Evolutionary conservation across 805 yeast species (phyloP), one percentile per base, ranked within the genome.

Genomic region (Babjeviella inositovora): DNA sequence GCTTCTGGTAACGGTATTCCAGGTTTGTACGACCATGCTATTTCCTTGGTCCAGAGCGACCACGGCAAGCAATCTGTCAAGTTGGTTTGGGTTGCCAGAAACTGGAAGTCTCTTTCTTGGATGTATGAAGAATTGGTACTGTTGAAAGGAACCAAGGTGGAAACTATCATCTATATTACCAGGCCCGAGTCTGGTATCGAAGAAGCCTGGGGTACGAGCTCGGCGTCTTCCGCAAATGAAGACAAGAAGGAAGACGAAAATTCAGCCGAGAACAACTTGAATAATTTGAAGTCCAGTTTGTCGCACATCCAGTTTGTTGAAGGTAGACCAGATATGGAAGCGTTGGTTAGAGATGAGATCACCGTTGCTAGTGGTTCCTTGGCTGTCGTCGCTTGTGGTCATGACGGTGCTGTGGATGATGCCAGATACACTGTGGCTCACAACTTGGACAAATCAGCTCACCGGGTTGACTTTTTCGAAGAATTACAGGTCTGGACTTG

Each of bases 1-100:
- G 71, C 74, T 4, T 79, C 79, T 7, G 80, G 79, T 5, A 64
- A 66, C 30, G 80, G 80, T 7, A 56, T 70, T 35, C 66, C 80
- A 0, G 74, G 70, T 1, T 48, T 65, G 7, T 47, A 60, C 19
- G 50, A 67, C 3, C 55, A 65, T 27, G 65, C 63, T 6, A 26
- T 36, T 6, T 40, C 47, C 19, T 25, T 47, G 2, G 30, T 39
- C 10, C 30, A 35, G 11, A 30, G 34, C 22, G 24, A 33, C 20
- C 33, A 28, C 16, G 17, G 23, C 22, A 43, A 46, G 20, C 51
- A 45, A 13, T 38, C 42, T 19, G 43, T 57, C 15, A 59, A 62
- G 27, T 53, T 79, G 25, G 45, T 62, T 17, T 81, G 93, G 93
- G 57, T 62, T 6, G 53, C 76, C 7, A 53, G 72, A 26, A 65